phyloP scores from a whole-genome alignment of 495 filamentous ascomycete species.

The Xylaria castorea region DNA sequence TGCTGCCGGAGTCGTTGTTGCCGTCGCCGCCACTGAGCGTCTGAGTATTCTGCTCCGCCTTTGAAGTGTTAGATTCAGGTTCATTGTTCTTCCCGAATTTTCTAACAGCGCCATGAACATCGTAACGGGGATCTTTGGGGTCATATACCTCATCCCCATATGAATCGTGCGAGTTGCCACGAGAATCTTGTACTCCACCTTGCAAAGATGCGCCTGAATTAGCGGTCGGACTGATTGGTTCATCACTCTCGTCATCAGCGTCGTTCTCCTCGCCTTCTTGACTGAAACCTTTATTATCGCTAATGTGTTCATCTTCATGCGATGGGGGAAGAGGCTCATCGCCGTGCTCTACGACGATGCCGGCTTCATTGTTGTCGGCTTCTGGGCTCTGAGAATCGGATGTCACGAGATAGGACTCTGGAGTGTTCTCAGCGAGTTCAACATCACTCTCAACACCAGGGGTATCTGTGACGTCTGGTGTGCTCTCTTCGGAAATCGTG shows the following conservation, averaged over 20 bases:
- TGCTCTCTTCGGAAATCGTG: constrained; percentile 15
- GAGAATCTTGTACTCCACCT: background rate
- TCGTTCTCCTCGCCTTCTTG: background rate
- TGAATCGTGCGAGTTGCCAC: background rate
- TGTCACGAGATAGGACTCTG: background rate
- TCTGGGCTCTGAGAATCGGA: background rate
- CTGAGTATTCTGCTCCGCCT: background rate
- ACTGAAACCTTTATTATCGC: background rate
- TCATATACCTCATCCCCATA: background rate
- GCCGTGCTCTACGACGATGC: background rate
- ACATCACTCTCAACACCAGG: background rate
- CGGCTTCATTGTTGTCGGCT: background rate
- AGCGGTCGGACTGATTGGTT: background rate
- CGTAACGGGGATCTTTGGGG: constrained; percentile 5
- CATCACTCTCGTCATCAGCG: background rate
- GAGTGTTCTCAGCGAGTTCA: background rate
- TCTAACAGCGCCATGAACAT: background rate
- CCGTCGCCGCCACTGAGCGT: no score
- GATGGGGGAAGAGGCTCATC: background rate
- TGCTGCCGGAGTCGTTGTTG: background rate
- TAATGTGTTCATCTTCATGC: background rate
- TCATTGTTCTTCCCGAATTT: background rate
- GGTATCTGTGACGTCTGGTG: background rate
- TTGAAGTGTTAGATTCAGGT: background rate
- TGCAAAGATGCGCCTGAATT: background rate